Conservation (phyloP, 345 rosid species). For the Citrus reticulata region DNA sequence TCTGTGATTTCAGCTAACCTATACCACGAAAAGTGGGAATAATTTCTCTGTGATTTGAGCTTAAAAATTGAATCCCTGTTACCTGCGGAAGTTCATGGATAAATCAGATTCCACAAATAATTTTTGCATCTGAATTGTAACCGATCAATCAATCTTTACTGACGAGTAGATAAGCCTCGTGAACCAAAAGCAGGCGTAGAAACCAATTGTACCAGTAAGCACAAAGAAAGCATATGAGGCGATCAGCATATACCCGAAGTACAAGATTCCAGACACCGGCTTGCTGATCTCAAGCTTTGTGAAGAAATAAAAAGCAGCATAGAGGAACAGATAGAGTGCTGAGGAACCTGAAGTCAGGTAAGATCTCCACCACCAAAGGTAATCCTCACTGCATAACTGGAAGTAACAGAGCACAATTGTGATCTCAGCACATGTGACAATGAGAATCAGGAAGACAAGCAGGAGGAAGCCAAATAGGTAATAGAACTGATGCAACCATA, state of each 20-base stretch:
- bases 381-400: slow-evolving; percentile 94
- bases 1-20: slow-evolving; percentile 17
- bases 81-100: not conserved
- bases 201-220: slow-evolving; percentile 76
- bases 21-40: slow-evolving; percentile 11
- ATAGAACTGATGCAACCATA: slow-evolving; percentile 92
- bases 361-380: slow-evolving; percentile 98
- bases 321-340: slow-evolving; percentile 81
- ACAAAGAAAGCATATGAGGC: slow-evolving; percentile 78
- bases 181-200: slow-evolving; percentile 91
- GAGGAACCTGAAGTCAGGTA: slow-evolving; percentile 89
- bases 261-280: slow-evolving; percentile 66
- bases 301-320: slow-evolving; percentile 84
- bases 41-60: slow-evolving; percentile 20
- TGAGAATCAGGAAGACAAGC: slow-evolving; percentile 70
- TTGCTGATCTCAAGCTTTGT: slow-evolving; percentile 89
- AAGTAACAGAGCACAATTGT: slow-evolving; percentile 89
- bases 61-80: slow-evolving; percentile 24
- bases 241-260: slow-evolving; percentile 88
- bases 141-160: slow-evolving; percentile 59
- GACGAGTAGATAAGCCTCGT: slow-evolving; percentile 88
- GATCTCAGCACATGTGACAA: slow-evolving; percentile 88
- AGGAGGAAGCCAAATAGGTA: slow-evolving; percentile 92
- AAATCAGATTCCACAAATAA: slow-evolving; percentile 3
- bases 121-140: not conserved